Evolutionary conservation across 179 eudicot genomes (phyloP).

Genomic region (Silene vulgaris): DNA sequence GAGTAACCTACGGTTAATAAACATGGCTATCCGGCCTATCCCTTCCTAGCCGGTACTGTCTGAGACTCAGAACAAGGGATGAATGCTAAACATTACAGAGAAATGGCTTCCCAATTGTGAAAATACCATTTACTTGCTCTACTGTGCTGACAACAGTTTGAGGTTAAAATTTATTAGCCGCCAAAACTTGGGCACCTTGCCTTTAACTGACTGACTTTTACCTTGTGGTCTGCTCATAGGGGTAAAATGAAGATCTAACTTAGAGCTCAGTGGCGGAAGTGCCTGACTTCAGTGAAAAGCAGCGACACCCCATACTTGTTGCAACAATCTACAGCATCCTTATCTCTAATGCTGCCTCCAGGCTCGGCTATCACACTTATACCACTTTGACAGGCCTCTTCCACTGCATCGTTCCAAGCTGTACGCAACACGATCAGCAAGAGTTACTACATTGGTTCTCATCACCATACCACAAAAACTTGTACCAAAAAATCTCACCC

Average conservation of each 20-base stretch:
- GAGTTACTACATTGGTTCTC: neutral
- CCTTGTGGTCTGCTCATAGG: neutral
- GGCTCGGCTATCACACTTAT: slow-evolving; percentile 56
- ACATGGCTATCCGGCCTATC: neutral
- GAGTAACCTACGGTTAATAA: neutral
- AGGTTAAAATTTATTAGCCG: slow-evolving; percentile 4
- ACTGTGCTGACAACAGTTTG: neutral
- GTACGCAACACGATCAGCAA: slow-evolving; percentile 17
- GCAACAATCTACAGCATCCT: slow-evolving; percentile 83
- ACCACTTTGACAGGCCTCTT: slow-evolving; percentile 88
- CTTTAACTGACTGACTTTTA: slow-evolving; percentile 2
- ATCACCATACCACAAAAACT: neutral
- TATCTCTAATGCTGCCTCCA: slow-evolving; percentile 85
- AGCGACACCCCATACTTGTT: slow-evolving; percentile 82
- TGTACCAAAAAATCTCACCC: too few species aligned
- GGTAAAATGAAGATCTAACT: neutral
- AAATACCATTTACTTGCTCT: neutral
- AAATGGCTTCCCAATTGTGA: neutral
- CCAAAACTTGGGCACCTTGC: slow-evolving; percentile 8
- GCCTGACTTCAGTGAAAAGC: slow-evolving; percentile 75
- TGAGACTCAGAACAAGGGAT: neutral
- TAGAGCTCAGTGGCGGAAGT: slow-evolving; percentile 62
- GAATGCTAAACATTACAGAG: neutral
- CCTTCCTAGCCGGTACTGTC: neutral
- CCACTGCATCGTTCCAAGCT: slow-evolving; percentile 97